Evolutionary conservation across 1,284 basidiomycete species (phyloP).

Genomic region (Agaricales sp.): DNA sequence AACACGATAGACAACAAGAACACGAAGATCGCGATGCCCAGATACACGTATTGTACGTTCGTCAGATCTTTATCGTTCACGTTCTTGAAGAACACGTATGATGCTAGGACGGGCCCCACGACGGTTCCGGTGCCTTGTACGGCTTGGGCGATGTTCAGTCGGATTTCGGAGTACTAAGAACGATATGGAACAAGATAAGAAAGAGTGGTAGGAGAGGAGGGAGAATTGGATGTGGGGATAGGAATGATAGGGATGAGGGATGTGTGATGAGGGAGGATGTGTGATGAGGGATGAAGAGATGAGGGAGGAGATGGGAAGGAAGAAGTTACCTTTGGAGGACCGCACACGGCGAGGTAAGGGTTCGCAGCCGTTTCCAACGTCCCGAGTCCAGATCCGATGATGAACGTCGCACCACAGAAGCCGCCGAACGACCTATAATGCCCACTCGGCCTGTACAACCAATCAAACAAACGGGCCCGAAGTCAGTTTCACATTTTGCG

Average conservation of each 20-base stretch:
- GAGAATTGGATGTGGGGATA: too few species aligned
- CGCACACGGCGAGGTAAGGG: slow-evolving; percentile 24
- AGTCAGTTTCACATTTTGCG: too few species aligned
- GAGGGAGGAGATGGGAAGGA: too few species aligned
- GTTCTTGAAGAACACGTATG: slow-evolving; percentile 24
- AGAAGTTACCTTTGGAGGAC: background rate
- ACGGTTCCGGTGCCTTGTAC: slow-evolving; percentile 24
- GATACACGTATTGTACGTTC: slow-evolving; percentile 25
- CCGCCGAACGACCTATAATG: slow-evolving; percentile 24
- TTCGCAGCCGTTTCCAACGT: slow-evolving; percentile 24
- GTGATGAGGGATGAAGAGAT: background rate
- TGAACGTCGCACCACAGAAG: slow-evolving; percentile 26
- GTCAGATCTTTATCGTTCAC: slow-evolving; percentile 22
- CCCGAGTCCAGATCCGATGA: slow-evolving; percentile 24
- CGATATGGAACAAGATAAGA: slow-evolving; percentile 21
- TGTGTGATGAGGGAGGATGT: background rate
- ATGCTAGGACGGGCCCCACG: slow-evolving; percentile 22
- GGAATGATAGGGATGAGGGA: too few species aligned
- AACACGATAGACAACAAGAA: slow-evolving; percentile 23
- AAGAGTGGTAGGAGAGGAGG: background rate
- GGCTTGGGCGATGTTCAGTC: slow-evolving; percentile 24
- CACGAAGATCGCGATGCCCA: slow-evolving; percentile 24
- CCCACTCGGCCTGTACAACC: slow-evolving; percentile 18
- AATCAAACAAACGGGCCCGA: too few species aligned
- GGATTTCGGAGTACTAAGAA: slow-evolving; percentile 23